Conservation (phyloP, 768 basidiomycete species). For the Tremella mesenterica region DNA sequence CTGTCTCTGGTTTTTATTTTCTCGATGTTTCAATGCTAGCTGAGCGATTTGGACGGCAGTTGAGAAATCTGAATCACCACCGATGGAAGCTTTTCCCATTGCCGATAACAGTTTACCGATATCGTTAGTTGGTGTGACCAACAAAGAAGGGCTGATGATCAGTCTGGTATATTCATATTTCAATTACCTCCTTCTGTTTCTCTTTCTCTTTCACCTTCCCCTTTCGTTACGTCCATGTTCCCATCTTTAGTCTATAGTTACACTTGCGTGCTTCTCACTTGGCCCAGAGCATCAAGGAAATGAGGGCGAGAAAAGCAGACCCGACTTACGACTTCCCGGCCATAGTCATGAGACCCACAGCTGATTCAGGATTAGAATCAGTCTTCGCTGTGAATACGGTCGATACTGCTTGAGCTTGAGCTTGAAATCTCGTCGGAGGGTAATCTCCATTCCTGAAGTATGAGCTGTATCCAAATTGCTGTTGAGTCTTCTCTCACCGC, state of each 20-base stretch:
- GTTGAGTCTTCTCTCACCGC: slow-evolving; percentile 45
- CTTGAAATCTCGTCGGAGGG: slow-evolving; percentile 58
- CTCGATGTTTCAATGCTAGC: slow-evolving; percentile 90
- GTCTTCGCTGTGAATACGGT: slow-evolving; percentile 86
- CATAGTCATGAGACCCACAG: slow-evolving; percentile 97
- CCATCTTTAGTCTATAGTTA: too few species aligned
- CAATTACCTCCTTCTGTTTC: too few species aligned
- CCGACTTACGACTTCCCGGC: slow-evolving; percentile 80
- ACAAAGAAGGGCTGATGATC: slow-evolving; percentile 78
- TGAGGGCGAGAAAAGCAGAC: neutral
- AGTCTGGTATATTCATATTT: too few species aligned
- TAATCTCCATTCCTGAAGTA: slow-evolving; percentile 49
- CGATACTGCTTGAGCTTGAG: slow-evolving; percentile 84
- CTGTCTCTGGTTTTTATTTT: slow-evolving; percentile 96
- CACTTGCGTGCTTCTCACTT: too few species aligned
- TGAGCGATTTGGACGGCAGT: slow-evolving; percentile 91
- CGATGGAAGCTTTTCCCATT: slow-evolving; percentile 62
- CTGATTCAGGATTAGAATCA: slow-evolving; percentile 93
- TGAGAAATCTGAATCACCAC: slow-evolving; percentile 72
- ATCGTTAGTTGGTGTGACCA: slow-evolving; percentile 92
- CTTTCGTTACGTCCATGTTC: too few species aligned
- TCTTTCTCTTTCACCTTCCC: too few species aligned
- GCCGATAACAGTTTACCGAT: slow-evolving; percentile 80
- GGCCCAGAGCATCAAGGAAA: neutral
- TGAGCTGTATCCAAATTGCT: neutral